phyloP scores from a whole-genome alignment of 352 stramenopile genomes.

The Blastocystis hominis region DNA sequence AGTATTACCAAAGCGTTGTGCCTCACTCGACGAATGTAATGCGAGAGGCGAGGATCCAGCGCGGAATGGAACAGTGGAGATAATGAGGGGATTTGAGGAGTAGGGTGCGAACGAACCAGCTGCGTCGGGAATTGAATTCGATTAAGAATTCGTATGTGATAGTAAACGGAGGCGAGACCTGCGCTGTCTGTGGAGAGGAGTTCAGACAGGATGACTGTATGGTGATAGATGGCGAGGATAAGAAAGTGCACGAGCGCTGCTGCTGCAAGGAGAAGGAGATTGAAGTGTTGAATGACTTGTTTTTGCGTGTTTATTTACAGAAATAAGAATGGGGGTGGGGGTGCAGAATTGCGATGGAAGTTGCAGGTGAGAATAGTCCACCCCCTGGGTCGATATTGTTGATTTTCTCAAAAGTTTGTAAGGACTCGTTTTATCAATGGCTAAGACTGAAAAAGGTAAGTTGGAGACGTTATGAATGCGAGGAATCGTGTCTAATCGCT shows the following conservation, averaged over 20 bases:
- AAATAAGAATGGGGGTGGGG: not conserved
- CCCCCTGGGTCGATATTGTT: not conserved
- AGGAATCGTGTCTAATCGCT: not conserved
- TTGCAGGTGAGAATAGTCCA: not conserved
- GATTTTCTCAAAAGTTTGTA: conserved; percentile 2
- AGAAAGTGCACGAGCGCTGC: not conserved
- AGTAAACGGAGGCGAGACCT: not conserved
- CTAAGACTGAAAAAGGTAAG: conserved; percentile 18
- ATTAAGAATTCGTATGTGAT: not conserved
- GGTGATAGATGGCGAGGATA: not conserved
- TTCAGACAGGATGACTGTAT: not conserved
- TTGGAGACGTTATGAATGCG: not conserved
- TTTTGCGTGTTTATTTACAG: conserved; percentile 37
- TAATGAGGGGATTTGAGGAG: not conserved
- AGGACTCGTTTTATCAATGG: conserved; percentile 51
- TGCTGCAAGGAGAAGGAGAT: not conserved
- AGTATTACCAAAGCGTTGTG: not conserved
- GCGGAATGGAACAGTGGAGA: conserved; percentile 5
- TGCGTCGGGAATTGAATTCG: not conserved
- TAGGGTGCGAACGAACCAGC: not conserved
- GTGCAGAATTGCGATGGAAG: not conserved
- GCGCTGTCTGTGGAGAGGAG: not conserved
- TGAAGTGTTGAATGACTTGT: conserved; percentile 45
- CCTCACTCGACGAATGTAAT: conserved; percentile 32
- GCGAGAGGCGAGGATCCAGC: conserved; percentile 20